Evolutionary conservation across 2,329 filamentous ascomycete genomes (phyloP), one percentile per base, ranked within the genome.

Genomic region (Fusarium nelsonii): DNA sequence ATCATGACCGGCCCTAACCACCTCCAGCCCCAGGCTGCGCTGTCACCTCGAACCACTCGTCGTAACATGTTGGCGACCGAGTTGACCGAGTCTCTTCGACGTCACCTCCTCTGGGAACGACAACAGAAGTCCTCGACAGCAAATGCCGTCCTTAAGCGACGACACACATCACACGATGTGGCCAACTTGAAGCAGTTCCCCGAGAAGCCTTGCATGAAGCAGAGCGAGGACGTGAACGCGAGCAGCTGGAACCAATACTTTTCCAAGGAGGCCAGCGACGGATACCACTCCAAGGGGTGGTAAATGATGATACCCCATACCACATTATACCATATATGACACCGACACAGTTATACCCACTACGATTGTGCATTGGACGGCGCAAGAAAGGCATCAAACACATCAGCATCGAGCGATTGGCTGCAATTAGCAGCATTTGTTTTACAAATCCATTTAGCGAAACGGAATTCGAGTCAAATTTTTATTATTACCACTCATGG

Each of bases 11-110:
- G 89, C 15, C 87, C 91, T 20, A 87, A 87, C n/a, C 90, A 90
- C 59, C 78, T 80, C 39, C 79, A 84, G 48, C 88, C 92, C 69
- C 91, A 92, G 57, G 88, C 90, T 30, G 92, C 93, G 3, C 86
- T 97, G 69, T 98, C 96, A 7, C 96, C 96, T 6, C 89, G 94
- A 60, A 97, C 95, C 0, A 97, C 94, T 1, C 89, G 96, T 52
- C 89, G 94, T 64, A 97, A 97, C 80, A 99, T 99, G 96, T 87
- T 99, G 58, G 91, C 93, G 10, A 97, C 93, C 1, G 96, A 99
- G 82, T 84, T 99, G 56, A 97, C 95, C 4, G 94, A 97, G 78
- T 97, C 93, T 23, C 89, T 99, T 5, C 90, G 96, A 23, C 92
- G 94, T 73, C 92, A 97, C 74, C 89, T 99, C 16, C 87, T 98